These are phyloP conservation scores for Mycena alexandri DNA, from an alignment of 768 basidiomycete species.

Conservation along the genomic window DNA sequence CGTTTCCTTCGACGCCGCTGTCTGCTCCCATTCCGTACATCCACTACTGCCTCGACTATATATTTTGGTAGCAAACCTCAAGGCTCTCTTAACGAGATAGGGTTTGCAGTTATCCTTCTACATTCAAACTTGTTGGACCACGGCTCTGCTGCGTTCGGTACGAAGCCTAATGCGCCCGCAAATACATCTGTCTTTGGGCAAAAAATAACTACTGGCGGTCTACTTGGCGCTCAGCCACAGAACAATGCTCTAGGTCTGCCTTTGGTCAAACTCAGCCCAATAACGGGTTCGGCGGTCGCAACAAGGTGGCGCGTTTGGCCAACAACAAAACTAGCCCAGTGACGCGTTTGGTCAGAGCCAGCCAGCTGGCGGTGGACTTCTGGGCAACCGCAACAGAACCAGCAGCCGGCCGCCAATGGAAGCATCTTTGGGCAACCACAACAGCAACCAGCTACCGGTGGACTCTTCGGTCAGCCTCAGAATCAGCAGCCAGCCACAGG, in stretches of 20 bases:
- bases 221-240: constrained; percentile 56
- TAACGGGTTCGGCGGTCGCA: not conserved
- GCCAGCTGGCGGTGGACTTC: constrained; percentile 39
- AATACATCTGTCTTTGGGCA: constrained; percentile 46
- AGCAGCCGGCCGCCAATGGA: constrained; percentile 48
- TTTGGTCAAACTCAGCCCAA: constrained; percentile 30
- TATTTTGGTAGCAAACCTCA: too few relatives aligned
- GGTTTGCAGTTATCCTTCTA: not conserved
- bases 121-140: not conserved
- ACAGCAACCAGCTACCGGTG: constrained; percentile 39
- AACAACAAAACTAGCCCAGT: constrained; percentile 34
- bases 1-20: too few relatives aligned
- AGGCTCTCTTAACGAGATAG: constrained; percentile 36
- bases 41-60: too few relatives aligned
- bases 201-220: constrained; percentile 46
- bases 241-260: constrained; percentile 23
- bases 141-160: constrained; percentile 52
- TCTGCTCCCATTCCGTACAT: too few relatives aligned
- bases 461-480: constrained; percentile 52
- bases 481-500: constrained; percentile 39
- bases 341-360: constrained; percentile 23
- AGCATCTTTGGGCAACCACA: constrained; percentile 53
- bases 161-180: constrained; percentile 50
- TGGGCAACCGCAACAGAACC: constrained; percentile 44
- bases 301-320: constrained; percentile 38